A percentile compares a stretch with the other conserved stretches of the same genome.
phyloP scores from a whole-genome alignment of 352 stramenopile species.

The Phytophthora crassamura region DNA sequence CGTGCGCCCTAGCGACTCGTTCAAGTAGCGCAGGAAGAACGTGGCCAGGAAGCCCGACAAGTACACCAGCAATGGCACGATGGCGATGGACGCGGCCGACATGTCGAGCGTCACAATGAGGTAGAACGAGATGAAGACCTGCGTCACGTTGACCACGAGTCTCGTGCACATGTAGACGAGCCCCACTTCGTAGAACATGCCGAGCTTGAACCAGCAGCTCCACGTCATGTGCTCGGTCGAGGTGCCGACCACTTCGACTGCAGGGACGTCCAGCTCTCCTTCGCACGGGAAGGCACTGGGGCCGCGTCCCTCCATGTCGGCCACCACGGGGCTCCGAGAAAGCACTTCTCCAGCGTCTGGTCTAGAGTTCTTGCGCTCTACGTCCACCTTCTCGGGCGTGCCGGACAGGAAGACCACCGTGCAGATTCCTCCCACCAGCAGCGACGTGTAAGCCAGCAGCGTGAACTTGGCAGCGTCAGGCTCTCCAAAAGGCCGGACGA shows the following conservation, averaged over 20 bases:
- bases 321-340: slow-evolving; percentile 60
- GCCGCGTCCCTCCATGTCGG: slow-evolving; percentile 54
- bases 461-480: slow-evolving; percentile 82
- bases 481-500: slow-evolving; percentile 66
- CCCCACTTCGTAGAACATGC: slow-evolving; percentile 89
- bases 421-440: slow-evolving; percentile 69
- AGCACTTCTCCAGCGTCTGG: slow-evolving; percentile 36
- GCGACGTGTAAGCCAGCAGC: slow-evolving; percentile 71
- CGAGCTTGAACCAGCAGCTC: slow-evolving; percentile 76
- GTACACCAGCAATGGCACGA: slow-evolving; percentile 86
- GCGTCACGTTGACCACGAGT: slow-evolving; percentile 86
- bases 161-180: slow-evolving; percentile 90
- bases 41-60: slow-evolving; percentile 83
- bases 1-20: slow-evolving; percentile 70
- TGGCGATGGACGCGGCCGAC: slow-evolving; percentile 83
- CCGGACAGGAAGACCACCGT: slow-evolving; percentile 72
- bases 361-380: slow-evolving; percentile 26
- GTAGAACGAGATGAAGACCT: slow-evolving; percentile 91
- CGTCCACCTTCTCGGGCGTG: slow-evolving; percentile 65
- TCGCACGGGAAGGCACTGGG: slow-evolving; percentile 59
- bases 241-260: slow-evolving; percentile 26
- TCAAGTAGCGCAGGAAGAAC: slow-evolving; percentile 79
- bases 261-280: slow-evolving; percentile 50
- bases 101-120: slow-evolving; percentile 88
- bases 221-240: slow-evolving; percentile 63